A percentile compares a stretch with the other conserved stretches of the same genome.
phyloP scores from a whole-genome alignment of 805 yeast species.

The Candida sithepensis region DNA sequence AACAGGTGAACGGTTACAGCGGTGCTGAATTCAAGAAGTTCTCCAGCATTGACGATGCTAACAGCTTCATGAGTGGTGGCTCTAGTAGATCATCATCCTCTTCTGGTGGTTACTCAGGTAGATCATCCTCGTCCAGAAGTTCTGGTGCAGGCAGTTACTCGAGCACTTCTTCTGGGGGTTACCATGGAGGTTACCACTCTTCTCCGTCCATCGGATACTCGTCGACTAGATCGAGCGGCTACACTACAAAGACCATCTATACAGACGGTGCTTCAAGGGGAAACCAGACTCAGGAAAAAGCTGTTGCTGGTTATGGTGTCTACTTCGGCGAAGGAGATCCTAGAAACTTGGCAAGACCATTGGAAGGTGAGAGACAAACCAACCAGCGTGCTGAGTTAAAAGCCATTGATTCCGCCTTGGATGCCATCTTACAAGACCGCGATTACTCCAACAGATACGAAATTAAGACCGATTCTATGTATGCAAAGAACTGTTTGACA shows the following conservation, averaged over 20 bases:
- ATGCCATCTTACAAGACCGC: conserved; percentile 27
- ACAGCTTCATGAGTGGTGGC: conserved; percentile 31
- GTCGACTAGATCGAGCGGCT: too few relatives aligned
- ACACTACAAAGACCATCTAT: conserved; percentile 36
- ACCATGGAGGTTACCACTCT: neutral
- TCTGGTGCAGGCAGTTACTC: too few relatives aligned
- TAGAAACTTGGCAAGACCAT: conserved; percentile 52
- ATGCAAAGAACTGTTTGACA: conserved; percentile 53
- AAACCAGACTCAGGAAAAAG: conserved; percentile 43
- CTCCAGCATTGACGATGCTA: conserved; percentile 44
- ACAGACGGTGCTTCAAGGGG: conserved; percentile 77
- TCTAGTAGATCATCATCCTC: too few relatives aligned
- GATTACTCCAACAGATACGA: conserved; percentile 27
- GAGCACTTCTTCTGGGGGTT: neutral
- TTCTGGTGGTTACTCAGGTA: too few relatives aligned
- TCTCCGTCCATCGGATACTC: too few relatives aligned
- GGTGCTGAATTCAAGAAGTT: conserved; percentile 61
- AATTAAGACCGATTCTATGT: conserved; percentile 70
- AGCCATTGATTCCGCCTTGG: conserved; percentile 61
- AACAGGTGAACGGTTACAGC: conserved; percentile 50
- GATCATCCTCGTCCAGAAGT: too few relatives aligned
- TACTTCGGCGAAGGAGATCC: conserved; percentile 56
- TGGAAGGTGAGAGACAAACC: conserved; percentile 51
- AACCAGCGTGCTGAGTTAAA: conserved; percentile 78
- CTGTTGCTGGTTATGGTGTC: conserved; percentile 71